Conservation (phyloP, 306 rosid genomes). For the Trichosanthes truncata region DNA sequence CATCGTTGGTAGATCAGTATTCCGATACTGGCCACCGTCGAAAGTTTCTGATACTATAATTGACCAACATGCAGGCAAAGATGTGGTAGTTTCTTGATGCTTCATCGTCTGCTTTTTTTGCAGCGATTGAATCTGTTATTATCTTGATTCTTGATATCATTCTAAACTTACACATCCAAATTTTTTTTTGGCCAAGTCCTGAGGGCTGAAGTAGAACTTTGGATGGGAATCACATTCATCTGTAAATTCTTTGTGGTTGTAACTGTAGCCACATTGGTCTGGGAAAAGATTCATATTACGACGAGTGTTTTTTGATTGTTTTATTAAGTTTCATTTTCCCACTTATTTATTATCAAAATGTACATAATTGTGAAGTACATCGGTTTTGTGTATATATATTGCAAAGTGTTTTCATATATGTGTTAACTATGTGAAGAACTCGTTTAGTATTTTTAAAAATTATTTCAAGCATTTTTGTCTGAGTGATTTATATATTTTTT, state of each 20-base stretch:
- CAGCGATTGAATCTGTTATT: neutral
- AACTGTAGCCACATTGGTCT: neutral
- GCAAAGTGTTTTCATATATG: neutral
- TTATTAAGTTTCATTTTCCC: neutral
- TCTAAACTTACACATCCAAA: neutral
- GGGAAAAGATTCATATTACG: neutral
- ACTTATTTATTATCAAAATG: neutral
- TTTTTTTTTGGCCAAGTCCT: neutral
- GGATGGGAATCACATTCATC: neutral
- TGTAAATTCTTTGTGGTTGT: neutral
- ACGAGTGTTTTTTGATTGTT: neutral
- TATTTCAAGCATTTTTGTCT: too few species aligned
- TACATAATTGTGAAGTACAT: neutral
- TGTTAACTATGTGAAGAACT: neutral
- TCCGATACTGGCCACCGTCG: slow-evolving; percentile 95
- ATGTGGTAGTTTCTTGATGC: slow-evolving; percentile 50
- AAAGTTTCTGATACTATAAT: slow-evolving; percentile 34
- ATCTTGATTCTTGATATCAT: slow-evolving; percentile 1
- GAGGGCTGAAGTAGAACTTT: neutral
- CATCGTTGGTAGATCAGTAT: slow-evolving; percentile 83
- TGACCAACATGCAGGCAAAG: slow-evolving; percentile 21
- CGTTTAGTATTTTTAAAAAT: neutral
- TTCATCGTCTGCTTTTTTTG: neutral
- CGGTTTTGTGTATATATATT: neutral
- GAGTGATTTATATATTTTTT: too few species aligned